Conservation (phyloP, 768 basidiomycete genomes). For the Dacryopinax primogenitus region DNA sequence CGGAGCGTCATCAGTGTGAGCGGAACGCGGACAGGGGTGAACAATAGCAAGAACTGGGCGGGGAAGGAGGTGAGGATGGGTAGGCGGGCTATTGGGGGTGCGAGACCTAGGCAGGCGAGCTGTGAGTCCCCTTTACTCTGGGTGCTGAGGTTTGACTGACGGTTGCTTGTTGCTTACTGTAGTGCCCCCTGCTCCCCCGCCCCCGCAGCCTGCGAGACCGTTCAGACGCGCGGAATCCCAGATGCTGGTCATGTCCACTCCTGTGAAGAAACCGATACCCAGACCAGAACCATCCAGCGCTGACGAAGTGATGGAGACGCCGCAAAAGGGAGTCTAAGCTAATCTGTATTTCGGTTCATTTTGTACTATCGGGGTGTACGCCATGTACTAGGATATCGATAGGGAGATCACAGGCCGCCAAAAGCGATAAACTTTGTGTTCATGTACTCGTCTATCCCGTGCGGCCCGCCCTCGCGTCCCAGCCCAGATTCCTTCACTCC, state of each 20-base stretch:
- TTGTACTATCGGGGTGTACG: not conserved
- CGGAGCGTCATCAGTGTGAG: not conserved
- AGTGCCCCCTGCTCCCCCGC: not conserved
- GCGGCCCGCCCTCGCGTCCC: slow-evolving; percentile 69
- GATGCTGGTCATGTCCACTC: slow-evolving; percentile 1
- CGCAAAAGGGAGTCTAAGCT: not conserved
- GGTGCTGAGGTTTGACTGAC: not conserved
- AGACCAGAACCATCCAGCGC: not conserved
- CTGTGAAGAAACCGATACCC: not conserved
- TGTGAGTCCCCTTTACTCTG: not conserved
- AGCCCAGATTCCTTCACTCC: slow-evolving; percentile 83
- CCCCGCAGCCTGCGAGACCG: not conserved
- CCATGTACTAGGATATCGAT: not conserved
- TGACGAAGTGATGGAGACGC: slow-evolving; percentile 2
- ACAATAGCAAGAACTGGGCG: slow-evolving; percentile 6
- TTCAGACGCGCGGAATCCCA: not conserved
- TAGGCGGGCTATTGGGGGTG: slow-evolving; percentile 5
- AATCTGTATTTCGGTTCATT: not conserved
- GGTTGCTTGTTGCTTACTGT: not conserved
- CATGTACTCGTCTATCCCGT: slow-evolving; percentile 85
- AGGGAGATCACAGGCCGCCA: slow-evolving; percentile 42
- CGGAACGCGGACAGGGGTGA: not conserved
- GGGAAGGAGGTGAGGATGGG: slow-evolving; percentile 3
- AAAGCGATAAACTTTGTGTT: slow-evolving; percentile 69
- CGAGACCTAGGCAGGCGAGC: slow-evolving; percentile 7